Percentiles rank a stretch among this genome's conserved stretches.
Evolutionary conservation across 371 early-diverging fungal genomes (phyloP).

Genomic region (Umbelopsis sp.): DNA sequence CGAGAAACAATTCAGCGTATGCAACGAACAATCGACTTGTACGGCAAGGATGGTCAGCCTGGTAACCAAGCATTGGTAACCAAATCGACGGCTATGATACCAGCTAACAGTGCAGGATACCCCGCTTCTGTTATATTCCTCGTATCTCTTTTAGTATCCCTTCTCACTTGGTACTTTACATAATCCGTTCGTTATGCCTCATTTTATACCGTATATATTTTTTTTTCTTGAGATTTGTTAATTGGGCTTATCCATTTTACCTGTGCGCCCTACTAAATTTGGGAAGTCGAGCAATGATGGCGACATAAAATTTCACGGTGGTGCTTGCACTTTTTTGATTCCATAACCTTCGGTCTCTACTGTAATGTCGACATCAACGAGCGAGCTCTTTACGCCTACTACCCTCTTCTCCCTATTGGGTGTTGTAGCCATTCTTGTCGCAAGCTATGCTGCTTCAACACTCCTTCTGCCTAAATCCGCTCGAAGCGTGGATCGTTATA

Average conservation of each 20-base stretch:
- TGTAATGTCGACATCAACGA: slow-evolving; percentile 7
- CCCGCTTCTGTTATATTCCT: slow-evolving; percentile 4
- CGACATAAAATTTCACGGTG: background rate
- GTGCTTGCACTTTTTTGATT: no score
- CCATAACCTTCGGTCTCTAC: background rate
- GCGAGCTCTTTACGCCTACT: slow-evolving; percentile 5
- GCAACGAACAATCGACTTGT: slow-evolving; percentile 17
- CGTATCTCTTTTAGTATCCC: background rate
- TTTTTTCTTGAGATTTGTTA: background rate
- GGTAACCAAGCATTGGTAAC: background rate
- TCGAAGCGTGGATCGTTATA: slow-evolving; percentile 23
- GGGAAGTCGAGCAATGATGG: background rate
- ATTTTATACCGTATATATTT: background rate
- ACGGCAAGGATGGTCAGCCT: background rate
- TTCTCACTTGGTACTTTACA: slow-evolving; percentile 11
- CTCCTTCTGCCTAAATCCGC: slow-evolving; percentile 35
- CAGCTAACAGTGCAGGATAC: background rate
- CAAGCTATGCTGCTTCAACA: slow-evolving; percentile 19
- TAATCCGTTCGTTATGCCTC: background rate
- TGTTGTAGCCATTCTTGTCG: slow-evolving; percentile 22
- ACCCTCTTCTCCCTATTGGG: slow-evolving; percentile 25
- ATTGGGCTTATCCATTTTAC: background rate
- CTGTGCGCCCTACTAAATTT: background rate
- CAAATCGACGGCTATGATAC: background rate
- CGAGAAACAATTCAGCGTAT: slow-evolving; percentile 20